Percentiles rank a stretch among this genome's conserved stretches.
Evolutionary conservation across 441 rosid genomes (phyloP).

Genomic region (Isatis lusitanica): DNA sequence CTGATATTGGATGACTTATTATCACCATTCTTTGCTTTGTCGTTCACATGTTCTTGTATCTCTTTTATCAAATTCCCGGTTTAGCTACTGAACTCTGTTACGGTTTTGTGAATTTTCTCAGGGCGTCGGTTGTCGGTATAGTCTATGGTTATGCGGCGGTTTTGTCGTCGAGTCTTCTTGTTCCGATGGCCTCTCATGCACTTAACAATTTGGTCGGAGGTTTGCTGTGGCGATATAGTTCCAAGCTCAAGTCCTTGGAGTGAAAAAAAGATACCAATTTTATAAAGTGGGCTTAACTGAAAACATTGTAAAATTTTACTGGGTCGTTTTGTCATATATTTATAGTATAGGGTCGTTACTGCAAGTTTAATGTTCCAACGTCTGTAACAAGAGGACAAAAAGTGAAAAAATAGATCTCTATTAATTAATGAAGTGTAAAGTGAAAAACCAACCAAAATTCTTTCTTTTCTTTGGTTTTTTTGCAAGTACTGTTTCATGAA

Average conservation of each 20-base stretch:
- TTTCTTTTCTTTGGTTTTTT: neutral
- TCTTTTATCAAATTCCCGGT: neutral
- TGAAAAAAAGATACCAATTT: neutral
- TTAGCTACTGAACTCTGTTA: neutral
- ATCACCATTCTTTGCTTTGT: neutral
- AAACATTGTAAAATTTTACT: neutral
- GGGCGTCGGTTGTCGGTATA: slow-evolving; percentile 86
- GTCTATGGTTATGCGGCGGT: slow-evolving; percentile 72
- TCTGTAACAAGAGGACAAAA: neutral
- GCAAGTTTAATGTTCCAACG: neutral
- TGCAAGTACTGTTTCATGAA: too few species aligned
- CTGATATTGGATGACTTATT: neutral
- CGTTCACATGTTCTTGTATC: neutral
- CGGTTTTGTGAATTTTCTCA: slow-evolving; percentile 30
- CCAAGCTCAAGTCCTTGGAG: slow-evolving; percentile 40
- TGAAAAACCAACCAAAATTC: slow-evolving; percentile 4
- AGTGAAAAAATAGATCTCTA: neutral
- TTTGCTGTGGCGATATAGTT: slow-evolving; percentile 61
- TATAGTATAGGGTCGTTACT: neutral
- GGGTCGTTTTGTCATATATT: neutral
- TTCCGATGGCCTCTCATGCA: slow-evolving; percentile 81
- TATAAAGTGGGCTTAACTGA: neutral
- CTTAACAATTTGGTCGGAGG: slow-evolving; percentile 82
- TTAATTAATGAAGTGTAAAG: slow-evolving; percentile 12
- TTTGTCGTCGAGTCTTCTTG: slow-evolving; percentile 61